A percentile compares a stretch with the other conserved stretches of the same genome.
Evolutionary conservation across 192 early-diverging fungal species (phyloP).

Genomic region (Rhizophagus clarus): DNA sequence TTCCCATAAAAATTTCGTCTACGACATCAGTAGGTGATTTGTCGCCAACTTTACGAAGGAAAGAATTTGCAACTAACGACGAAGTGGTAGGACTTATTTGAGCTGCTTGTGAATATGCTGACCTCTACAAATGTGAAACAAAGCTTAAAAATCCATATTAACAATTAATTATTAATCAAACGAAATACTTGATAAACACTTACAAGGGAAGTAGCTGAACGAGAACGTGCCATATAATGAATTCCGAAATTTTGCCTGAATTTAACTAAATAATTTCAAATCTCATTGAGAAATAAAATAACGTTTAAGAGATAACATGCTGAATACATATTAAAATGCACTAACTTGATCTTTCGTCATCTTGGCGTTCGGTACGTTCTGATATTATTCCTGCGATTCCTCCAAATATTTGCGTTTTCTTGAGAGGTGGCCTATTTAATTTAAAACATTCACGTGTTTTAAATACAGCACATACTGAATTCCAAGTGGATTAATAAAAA

Average conservation of each 20-base stretch:
- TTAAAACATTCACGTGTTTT: background rate
- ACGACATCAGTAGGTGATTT: conserved; percentile 18
- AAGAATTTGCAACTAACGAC: conserved; percentile 1
- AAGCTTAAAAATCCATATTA: background rate
- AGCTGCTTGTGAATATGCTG: conserved; percentile 8
- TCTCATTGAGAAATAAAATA: background rate
- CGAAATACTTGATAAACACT: background rate
- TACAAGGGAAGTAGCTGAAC: conserved; percentile 25
- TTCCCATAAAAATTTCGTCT: conserved; percentile 28
- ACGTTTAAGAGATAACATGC: background rate
- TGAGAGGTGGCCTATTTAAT: conserved; percentile 38
- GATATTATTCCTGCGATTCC: conserved; percentile 32
- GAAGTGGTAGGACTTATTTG: background rate
- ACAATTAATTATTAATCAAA: background rate
- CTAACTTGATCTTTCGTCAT: conserved; percentile 31
- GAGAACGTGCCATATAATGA: background rate
- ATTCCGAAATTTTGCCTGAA: conserved; percentile 9
- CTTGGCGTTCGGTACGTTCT: conserved; percentile 19
- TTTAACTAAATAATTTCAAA: background rate
- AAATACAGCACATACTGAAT: background rate
- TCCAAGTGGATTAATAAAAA: background rate
- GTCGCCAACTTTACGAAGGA: conserved; percentile 2
- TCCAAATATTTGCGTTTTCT: conserved; percentile 41
- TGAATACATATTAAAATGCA: background rate
- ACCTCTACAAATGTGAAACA: background rate